Evolutionary conservation across 1,284 basidiomycete genomes (phyloP), one percentile per base, ranked within the genome.

Genomic region (Marasmius oreades): DNA sequence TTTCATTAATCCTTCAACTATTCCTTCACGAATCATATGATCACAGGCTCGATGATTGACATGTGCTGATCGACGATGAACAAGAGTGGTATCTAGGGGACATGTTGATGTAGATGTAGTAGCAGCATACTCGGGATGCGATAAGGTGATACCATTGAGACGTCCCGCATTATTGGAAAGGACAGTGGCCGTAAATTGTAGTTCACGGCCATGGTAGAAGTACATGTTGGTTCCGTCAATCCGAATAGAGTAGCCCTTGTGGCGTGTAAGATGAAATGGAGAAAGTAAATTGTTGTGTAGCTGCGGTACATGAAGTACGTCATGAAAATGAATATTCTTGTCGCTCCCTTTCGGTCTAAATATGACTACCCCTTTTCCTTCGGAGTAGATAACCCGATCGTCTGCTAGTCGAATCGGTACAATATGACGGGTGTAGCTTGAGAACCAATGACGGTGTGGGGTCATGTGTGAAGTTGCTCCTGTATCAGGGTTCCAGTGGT

Each of bases 61-160:
- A 53, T 71, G 68, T 23, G 65, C 64, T 31, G 69, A 57, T 16
- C 62, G 56, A 11, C 64, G 47, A 57, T 71, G 69, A 67, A 67
- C 68, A 5, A 65, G 61, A 14, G 37, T 51, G 18, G 66, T 18
- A 33, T 66, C 58, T 2, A 63, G 56, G 10, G 64, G 62, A 11
- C 55, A 28, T n/a, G 61, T 60, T 12, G 47, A 51, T 6, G 23
- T 6, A 31, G 26, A 28, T 18, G 45, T 12, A 18, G 28, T 37
- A 8, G 53, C 53, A 10, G 39, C 18, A 3, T 14, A 24, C 16
- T 31, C 28, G n/a, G 39, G 31, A 10, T 47, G 28, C 3, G 42
- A n/a, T 4, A 48, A 5, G 11, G 45, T 47, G 23, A 45, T 14
- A 11, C 55, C 51, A 28, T 52, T 48, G 1, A 57, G 51, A 18